Conservation (phyloP, 148 eudicot species). For the Beta vulgaris region DNA sequence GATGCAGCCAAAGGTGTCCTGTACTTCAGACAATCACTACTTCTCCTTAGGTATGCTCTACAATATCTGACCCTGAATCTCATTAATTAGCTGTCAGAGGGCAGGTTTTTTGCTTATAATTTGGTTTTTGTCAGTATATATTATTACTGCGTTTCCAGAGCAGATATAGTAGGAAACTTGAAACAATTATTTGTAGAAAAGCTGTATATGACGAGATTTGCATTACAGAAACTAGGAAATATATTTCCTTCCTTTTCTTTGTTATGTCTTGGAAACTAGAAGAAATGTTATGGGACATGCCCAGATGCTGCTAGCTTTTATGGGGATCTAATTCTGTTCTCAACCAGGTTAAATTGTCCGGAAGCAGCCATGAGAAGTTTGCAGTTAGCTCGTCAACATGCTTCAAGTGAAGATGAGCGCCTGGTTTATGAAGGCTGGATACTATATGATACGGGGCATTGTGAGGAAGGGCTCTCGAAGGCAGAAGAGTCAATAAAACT, state of each 20-base stretch:
- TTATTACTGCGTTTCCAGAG: neutral
- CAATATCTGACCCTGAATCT: neutral
- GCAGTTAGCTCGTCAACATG: slow-evolving; percentile 86
- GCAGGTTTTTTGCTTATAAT: neutral
- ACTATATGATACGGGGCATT: slow-evolving; percentile 89
- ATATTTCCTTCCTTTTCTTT: neutral
- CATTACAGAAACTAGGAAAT: neutral
- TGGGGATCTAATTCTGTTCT: slow-evolving; percentile 20
- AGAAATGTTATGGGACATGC: neutral
- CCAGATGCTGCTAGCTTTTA: neutral
- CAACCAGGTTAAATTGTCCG: slow-evolving; percentile 82
- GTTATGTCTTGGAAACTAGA: neutral
- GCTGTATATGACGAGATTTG: neutral
- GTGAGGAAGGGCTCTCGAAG: slow-evolving; percentile 83
- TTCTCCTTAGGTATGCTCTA: slow-evolving; percentile 66
- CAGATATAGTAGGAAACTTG: neutral
- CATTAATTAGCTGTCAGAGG: neutral
- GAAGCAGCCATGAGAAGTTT: slow-evolving; percentile 99
- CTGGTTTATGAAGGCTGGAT: slow-evolving; percentile 99
- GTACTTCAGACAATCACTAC: slow-evolving; percentile 86
- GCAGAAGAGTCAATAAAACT: slow-evolving; percentile 89
- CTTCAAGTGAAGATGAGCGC: slow-evolving; percentile 73
- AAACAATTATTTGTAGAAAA: neutral
- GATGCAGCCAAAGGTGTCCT: slow-evolving; percentile 89
- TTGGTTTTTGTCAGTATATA: neutral